phyloP scores from a whole-genome alignment of 2,329 filamentous ascomycete species.

The Fusarium coffeatum region DNA sequence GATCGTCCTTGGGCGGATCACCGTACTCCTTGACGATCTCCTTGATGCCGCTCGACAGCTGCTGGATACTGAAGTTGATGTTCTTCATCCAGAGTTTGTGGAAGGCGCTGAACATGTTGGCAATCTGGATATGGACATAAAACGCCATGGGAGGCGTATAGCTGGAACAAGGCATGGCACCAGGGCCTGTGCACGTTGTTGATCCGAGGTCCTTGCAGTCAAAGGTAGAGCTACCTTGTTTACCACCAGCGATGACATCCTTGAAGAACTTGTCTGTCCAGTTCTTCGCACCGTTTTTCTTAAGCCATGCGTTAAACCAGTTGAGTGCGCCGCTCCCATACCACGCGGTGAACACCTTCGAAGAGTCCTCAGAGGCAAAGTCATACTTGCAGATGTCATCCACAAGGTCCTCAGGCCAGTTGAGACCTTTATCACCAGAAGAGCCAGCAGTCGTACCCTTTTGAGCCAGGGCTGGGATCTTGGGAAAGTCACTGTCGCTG shows the following conservation, averaged over 20 bases:
- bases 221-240: not conserved
- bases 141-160: slow-evolving; percentile 17
- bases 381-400: not conserved
- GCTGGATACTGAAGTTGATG: slow-evolving; percentile 8
- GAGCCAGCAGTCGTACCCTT: not conserved
- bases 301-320: not conserved
- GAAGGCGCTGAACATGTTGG: slow-evolving; percentile 11
- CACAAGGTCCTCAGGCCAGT: not conserved
- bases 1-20: slow-evolving; percentile 9
- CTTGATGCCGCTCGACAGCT: slow-evolving; percentile 11
- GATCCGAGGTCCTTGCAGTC: not conserved
- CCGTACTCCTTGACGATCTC: slow-evolving; percentile 13
- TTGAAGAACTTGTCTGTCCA: slow-evolving; percentile 2
- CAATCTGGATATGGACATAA: slow-evolving; percentile 23
- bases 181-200: slow-evolving; percentile 2
- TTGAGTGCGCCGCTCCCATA: not conserved
- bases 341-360: not conserved
- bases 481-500: not conserved
- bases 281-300: not conserved
- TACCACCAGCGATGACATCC: not conserved
- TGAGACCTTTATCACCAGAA: not conserved
- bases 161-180: not conserved
- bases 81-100: slow-evolving; percentile 6
- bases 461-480: not conserved
- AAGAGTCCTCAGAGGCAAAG: not conserved